Conservation (phyloP, 495 filamentous ascomycete species). For the Aspergillus incahuasiensis region DNA sequence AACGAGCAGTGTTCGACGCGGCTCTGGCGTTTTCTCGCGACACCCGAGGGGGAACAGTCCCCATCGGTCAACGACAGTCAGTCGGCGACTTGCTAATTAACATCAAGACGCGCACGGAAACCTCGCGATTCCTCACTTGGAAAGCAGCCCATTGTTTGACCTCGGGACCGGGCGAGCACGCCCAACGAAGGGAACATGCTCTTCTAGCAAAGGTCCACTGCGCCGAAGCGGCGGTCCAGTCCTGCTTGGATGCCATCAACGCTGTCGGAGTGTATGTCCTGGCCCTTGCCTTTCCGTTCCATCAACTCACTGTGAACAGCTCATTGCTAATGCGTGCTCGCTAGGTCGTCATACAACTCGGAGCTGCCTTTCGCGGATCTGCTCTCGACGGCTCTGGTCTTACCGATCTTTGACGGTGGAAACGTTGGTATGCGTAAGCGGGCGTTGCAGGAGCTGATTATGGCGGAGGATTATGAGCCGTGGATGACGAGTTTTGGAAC, state of each 20-base stretch:
- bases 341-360: conserved; percentile 4
- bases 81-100: conserved; percentile 15
- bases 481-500: conserved; percentile 4
- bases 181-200: conserved; percentile 7
- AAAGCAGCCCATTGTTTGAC: conserved; percentile 10
- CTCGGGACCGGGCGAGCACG: neutral
- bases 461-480: conserved; percentile 8
- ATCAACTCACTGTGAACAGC: neutral
- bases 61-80: conserved; percentile 14
- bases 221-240: conserved; percentile 11
- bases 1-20: conserved; percentile 10
- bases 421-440: conserved; percentile 10
- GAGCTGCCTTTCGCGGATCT: conserved; percentile 1
- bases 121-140: conserved; percentile 11
- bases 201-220: conserved; percentile 11
- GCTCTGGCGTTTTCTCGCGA: conserved; percentile 10
- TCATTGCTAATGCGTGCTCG: neutral
- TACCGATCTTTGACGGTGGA: conserved; percentile 12
- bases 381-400: conserved; percentile 5
- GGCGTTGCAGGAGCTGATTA: conserved; percentile 11
- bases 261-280: conserved; percentile 11
- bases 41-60: conserved; percentile 2
- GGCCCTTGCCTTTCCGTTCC: neutral
- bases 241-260: conserved; percentile 8
- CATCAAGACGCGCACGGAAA: conserved; percentile 16